These are phyloP conservation scores for Trypanosoma theileri DNA, from an alignment of 208 protist genomes.

Conservation along the genomic window DNA sequence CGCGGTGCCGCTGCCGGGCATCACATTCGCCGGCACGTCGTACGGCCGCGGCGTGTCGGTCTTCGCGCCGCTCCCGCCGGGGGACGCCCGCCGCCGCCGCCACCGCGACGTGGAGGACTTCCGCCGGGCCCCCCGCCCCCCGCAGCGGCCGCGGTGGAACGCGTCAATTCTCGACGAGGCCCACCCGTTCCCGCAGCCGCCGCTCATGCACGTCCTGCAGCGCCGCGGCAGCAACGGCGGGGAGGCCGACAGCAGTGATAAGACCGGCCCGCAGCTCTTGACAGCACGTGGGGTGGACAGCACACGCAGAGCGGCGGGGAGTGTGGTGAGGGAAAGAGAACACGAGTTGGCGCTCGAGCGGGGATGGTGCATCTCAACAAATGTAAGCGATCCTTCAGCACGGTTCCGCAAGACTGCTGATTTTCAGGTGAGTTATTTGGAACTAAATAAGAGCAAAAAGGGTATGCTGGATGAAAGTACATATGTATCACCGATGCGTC, in stretches of 20 bases:
- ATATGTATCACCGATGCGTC: conserved; percentile 45
- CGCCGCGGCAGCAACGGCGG: conserved; percentile 56
- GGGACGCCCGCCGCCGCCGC: conserved; percentile 24
- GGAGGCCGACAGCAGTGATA: conserved; percentile 28
- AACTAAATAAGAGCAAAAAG: conserved; percentile 27
- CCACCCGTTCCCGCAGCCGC: conserved; percentile 74
- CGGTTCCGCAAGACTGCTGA: conserved; percentile 1
- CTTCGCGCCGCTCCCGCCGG: conserved; percentile 46
- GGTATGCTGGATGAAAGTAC: conserved; percentile 20
- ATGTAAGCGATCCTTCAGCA: neutral
- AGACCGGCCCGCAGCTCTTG: too few species aligned
- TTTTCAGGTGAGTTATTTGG: conserved; percentile 30
- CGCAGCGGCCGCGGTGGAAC: conserved; percentile 60
- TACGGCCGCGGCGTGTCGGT: conserved; percentile 41
- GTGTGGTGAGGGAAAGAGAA: conserved; percentile 44
- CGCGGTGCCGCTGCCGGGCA: conserved; percentile 7
- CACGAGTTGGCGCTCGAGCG: conserved; percentile 27
- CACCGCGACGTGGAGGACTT: conserved; percentile 54
- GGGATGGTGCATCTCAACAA: conserved; percentile 47
- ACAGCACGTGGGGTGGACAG: too few species aligned
- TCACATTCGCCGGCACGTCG: conserved; percentile 22
- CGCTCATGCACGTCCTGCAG: conserved; percentile 49
- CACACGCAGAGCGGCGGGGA: conserved; percentile 26
- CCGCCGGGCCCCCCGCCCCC: conserved; percentile 21
- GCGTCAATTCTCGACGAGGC: conserved; percentile 57